Percentiles rank a stretch among this genome's conserved stretches.
Evolutionary conservation across 306 rosid genomes (phyloP).

Genomic region (Senna siamea): DNA sequence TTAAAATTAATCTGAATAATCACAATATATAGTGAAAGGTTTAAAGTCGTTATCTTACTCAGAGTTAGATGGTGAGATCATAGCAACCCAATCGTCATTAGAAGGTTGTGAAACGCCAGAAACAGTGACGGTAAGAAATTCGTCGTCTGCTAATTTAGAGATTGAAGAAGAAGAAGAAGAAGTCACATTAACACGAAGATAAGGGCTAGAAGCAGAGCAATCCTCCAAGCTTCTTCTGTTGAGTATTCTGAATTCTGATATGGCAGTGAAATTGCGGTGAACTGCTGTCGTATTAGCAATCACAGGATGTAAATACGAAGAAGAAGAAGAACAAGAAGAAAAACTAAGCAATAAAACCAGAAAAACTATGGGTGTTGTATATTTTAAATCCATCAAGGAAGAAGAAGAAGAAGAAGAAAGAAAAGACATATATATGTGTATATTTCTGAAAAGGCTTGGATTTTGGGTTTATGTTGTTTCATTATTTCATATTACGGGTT

Average conservation of each 20-base stretch:
- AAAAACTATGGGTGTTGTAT: slow-evolving; percentile 1
- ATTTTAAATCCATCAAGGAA: slow-evolving; percentile 36
- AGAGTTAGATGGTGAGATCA: slow-evolving; percentile 79
- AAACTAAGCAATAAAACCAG: neutral
- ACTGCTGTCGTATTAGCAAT: slow-evolving; percentile 38
- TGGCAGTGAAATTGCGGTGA: slow-evolving; percentile 64
- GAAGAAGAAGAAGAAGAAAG: slow-evolving; percentile 16
- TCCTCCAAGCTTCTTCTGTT: slow-evolving; percentile 54
- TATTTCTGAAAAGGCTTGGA: neutral
- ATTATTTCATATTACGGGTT: too few species aligned
- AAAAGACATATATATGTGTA: neutral
- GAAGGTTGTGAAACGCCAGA: slow-evolving; percentile 60
- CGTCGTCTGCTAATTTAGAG: slow-evolving; percentile 52
- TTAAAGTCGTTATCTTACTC: slow-evolving; percentile 48
- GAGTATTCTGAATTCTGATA: slow-evolving; percentile 67
- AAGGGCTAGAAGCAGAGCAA: slow-evolving; percentile 47
- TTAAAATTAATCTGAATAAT: neutral
- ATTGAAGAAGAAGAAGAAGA: neutral
- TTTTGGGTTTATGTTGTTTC: neutral
- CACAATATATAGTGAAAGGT: neutral
- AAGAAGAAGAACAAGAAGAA: neutral
- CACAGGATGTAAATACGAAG: slow-evolving; percentile 40
- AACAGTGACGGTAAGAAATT: slow-evolving; percentile 59
- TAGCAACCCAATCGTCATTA: slow-evolving; percentile 69
- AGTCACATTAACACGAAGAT: slow-evolving; percentile 40